Percentiles rank a stretch among this genome's conserved stretches.
phyloP scores from a whole-genome alignment of 805 yeast species.

The Ogataea philodendri region DNA sequence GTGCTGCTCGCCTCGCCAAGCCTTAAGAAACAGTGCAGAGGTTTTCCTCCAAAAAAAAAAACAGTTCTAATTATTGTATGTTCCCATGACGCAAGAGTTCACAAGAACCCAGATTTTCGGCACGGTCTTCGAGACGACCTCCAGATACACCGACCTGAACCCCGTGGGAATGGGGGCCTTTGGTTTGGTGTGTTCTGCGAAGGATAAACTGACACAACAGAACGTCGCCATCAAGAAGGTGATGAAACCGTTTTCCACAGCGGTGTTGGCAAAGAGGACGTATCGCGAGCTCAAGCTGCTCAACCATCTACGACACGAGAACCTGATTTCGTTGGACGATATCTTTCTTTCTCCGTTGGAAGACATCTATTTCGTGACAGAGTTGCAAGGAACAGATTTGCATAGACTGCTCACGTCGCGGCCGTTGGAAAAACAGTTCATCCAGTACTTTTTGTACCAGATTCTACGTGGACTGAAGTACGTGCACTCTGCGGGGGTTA shows the following conservation, averaged over 20 bases:
- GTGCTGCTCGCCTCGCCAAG: no score
- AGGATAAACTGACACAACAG: conserved; percentile 84
- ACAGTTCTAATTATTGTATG: conserved; percentile 6
- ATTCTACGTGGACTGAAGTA: conserved; percentile 90
- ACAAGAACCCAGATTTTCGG: conserved; percentile 90
- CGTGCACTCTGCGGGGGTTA: conserved; percentile 92
- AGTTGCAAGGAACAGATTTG: conserved; percentile 93
- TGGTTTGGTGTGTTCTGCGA: conserved; percentile 95
- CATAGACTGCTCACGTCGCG: conserved; percentile 88
- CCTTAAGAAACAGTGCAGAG: conserved; percentile 6
- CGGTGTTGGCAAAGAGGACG: conserved; percentile 93
- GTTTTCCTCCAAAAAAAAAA: conserved; percentile 4
- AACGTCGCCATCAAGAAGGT: conserved; percentile 97
- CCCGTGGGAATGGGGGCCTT: conserved; percentile 99
- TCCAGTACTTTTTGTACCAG: conserved; percentile 94
- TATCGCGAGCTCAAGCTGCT: conserved; percentile 91
- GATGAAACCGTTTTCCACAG: conserved; percentile 94
- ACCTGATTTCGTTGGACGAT: conserved; percentile 87
- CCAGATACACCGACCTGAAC: conserved; percentile 83
- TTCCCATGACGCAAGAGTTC: conserved; percentile 37
- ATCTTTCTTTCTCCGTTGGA: conserved; percentile 92
- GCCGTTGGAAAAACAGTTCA: conserved; percentile 93
- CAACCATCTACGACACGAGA: conserved; percentile 93
- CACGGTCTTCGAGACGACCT: conserved; percentile 90
- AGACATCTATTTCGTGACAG: conserved; percentile 95